A percentile compares a stretch with the other conserved stretches of the same genome.
Evolutionary conservation across 164 flowering plant genomes (phyloP).

Genomic region (Echeveria elegans): DNA sequence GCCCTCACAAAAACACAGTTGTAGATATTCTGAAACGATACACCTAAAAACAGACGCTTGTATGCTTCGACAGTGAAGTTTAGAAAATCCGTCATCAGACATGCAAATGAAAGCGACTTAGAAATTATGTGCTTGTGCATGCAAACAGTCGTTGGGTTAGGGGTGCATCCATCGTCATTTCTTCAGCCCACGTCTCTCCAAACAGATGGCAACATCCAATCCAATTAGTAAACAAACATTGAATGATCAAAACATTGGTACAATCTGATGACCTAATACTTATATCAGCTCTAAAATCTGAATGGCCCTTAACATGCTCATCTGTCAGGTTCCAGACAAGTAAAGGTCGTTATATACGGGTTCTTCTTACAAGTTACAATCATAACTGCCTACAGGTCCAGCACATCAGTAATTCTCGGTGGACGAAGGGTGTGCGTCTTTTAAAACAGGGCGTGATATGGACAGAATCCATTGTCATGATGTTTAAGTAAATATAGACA

Average conservation of each 20-base stretch:
- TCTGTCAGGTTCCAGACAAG: no score
- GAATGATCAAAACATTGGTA: no score
- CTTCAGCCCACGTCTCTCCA: neutral
- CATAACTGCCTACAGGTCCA: neutral
- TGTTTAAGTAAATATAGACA: conserved; percentile 3
- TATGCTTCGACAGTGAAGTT: neutral
- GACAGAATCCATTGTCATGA: neutral
- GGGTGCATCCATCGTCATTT: no score
- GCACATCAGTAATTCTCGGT: neutral
- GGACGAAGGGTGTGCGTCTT: neutral
- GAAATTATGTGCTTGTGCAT: no score
- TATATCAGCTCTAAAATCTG: no score
- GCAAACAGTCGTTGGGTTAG: neutral
- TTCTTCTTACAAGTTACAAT: no score
- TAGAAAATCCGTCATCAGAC: neutral
- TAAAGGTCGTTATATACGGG: neutral
- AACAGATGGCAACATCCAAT: no score
- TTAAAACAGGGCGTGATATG: neutral
- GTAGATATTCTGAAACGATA: neutral
- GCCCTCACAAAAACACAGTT: neutral
- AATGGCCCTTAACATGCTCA: no score
- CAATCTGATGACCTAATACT: no score
- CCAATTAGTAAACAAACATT: no score
- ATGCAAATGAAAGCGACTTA: neutral
- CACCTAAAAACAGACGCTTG: neutral